phyloP scores from a whole-genome alignment of 345 rosid genomes.

The Ailanthus altissimus region DNA sequence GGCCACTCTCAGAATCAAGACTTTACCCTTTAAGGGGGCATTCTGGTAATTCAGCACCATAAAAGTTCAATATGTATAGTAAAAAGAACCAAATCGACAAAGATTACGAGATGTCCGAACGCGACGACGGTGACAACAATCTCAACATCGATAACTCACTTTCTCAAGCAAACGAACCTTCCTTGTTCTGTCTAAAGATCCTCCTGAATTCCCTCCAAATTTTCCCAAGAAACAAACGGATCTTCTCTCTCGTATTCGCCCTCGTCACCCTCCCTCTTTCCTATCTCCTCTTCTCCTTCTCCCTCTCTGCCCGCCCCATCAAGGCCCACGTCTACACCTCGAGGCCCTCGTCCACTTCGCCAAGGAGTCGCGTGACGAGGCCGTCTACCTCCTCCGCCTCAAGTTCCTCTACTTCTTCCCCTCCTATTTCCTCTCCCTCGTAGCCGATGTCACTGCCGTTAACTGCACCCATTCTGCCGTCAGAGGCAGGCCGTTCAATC shows the following conservation, averaged over 20 bases:
- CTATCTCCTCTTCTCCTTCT: conserved; percentile 52
- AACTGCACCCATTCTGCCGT: conserved; percentile 31
- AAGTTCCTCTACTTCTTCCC: conserved; percentile 52
- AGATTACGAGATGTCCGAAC: conserved; percentile 24
- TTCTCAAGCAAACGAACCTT: background rate
- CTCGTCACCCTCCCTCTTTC: conserved; percentile 62
- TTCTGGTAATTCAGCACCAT: too few relatives aligned
- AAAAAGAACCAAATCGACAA: background rate
- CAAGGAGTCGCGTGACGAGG: conserved; percentile 62
- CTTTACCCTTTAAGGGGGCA: too few relatives aligned
- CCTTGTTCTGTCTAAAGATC: conserved; percentile 13
- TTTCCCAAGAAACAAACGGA: conserved; percentile 47
- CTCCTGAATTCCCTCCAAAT: conserved; percentile 44
- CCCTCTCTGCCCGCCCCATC: conserved; percentile 50
- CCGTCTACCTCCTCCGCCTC: conserved; percentile 57
- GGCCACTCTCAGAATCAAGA: too few relatives aligned
- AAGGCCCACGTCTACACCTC: conserved; percentile 53
- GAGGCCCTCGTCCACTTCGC: conserved; percentile 52
- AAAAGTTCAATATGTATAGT: background rate
- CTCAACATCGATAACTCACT: background rate
- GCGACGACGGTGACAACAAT: conserved; percentile 1
- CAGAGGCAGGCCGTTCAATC: conserved; percentile 30
- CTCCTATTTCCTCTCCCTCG: conserved; percentile 51
- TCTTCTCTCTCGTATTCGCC: conserved; percentile 43
- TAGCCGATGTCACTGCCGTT: conserved; percentile 41